These are phyloP conservation scores for Calocybe cyanea DNA, from an alignment of 768 basidiomycete species.

Conservation along the genomic window DNA sequence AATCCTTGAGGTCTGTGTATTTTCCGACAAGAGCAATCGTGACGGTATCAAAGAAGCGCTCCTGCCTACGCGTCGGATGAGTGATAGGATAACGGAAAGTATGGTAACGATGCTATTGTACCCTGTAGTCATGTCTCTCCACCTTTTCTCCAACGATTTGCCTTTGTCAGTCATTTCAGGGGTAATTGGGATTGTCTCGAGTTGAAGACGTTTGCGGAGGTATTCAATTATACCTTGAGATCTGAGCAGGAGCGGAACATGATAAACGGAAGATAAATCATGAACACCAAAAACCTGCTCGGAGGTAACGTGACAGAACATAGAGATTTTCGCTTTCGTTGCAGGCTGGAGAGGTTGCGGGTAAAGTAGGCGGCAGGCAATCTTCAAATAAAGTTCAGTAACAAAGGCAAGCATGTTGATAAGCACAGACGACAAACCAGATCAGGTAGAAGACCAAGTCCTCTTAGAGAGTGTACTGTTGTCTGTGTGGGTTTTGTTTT, in stretches of 20 bases:
- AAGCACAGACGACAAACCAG: constrained; percentile 47
- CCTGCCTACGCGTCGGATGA: constrained; percentile 57
- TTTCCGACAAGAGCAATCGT: constrained; percentile 93
- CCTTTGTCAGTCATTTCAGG: constrained; percentile 61
- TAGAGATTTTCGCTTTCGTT: constrained; percentile 94
- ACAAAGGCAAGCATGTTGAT: neutral
- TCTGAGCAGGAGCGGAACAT: constrained; percentile 88
- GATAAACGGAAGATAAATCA: constrained; percentile 95
- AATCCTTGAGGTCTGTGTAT: constrained; percentile 95
- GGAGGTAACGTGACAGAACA: constrained; percentile 95
- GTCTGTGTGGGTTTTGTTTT: constrained; percentile 99
- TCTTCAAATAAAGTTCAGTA: constrained; percentile 40
- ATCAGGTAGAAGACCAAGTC: constrained; percentile 90
- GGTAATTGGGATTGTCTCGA: constrained; percentile 53
- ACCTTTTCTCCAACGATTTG: constrained; percentile 59
- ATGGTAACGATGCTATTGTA: constrained; percentile 29
- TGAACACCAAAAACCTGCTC: constrained; percentile 94
- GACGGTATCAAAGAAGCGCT: constrained; percentile 86
- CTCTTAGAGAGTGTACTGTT: constrained; percentile 89
- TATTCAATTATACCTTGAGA: constrained; percentile 90
- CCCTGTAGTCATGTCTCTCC: constrained; percentile 84
- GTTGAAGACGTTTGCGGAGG: constrained; percentile 77
- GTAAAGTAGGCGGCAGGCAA: constrained; percentile 86
- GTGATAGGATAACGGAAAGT: constrained; percentile 1
- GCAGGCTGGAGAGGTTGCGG: constrained; percentile 76